Conservation (phyloP, 129 eudicot species). For the Lactuca sativa region DNA sequence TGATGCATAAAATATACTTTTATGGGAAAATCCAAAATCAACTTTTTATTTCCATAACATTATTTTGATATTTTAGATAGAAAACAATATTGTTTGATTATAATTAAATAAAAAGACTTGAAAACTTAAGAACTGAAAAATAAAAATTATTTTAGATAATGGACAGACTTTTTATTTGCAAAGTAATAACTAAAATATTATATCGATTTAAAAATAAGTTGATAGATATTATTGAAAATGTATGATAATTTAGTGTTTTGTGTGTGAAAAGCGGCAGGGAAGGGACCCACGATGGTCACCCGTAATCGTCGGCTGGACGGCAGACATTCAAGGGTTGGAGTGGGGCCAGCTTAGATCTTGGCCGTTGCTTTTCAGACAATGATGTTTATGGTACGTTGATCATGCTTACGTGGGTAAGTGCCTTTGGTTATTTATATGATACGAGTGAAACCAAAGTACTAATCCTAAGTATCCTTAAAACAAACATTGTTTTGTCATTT, state of each 20-base stretch:
- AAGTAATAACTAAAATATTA: no score
- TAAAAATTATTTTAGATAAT: no score
- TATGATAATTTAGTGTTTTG: background rate
- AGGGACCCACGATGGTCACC: constrained; percentile 24
- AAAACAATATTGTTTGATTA: no score
- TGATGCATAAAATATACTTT: no score
- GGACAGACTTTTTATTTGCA: no score
- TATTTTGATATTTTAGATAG: no score
- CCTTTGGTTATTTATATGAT: background rate
- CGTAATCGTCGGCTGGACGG: constrained; percentile 28
- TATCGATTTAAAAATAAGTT: no score
- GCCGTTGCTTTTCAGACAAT: background rate
- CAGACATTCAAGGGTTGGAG: background rate
- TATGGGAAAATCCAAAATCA: no score
- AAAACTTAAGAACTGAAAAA: no score
- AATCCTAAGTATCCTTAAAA: constrained; percentile 4
- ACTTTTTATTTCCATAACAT: no score
- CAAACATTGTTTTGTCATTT: background rate
- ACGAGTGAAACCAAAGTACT: constrained; percentile 3
- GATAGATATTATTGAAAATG: no score
- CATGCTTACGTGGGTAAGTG: background rate
- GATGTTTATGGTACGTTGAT: constrained; percentile 6
- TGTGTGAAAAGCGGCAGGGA: constrained; percentile 11
- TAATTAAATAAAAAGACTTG: no score
- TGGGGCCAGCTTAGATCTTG: background rate